phyloP scores from a whole-genome alignment of 495 filamentous ascomycete species.

The Aspergillus egyptiacus region DNA sequence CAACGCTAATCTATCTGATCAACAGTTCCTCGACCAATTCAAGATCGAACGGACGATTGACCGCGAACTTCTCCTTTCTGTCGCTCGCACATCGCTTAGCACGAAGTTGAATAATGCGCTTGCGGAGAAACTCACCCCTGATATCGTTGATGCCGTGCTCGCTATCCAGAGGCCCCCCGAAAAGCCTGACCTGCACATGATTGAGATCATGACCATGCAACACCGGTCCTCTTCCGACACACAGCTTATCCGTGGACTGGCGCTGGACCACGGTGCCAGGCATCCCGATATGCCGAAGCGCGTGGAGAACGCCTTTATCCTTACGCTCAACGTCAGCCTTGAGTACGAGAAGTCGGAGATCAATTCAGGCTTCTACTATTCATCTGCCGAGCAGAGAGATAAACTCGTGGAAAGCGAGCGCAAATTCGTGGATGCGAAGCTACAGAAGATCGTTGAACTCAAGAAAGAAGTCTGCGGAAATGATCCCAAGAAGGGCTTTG shows the following conservation, averaged over 20 bases:
- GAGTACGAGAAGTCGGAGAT: slow-evolving; percentile 99
- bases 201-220: slow-evolving; percentile 99
- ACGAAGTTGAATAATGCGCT: slow-evolving; percentile 88
- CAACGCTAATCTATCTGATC: slow-evolving; percentile 9
- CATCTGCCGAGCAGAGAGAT: slow-evolving; percentile 88
- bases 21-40: slow-evolving; percentile 88
- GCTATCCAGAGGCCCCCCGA: slow-evolving; percentile 83
- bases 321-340: slow-evolving; percentile 91
- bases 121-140: slow-evolving; percentile 84
- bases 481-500: slow-evolving; percentile 92
- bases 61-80: slow-evolving; percentile 86
- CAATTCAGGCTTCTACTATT: slow-evolving; percentile 99
- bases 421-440: slow-evolving; percentile 90
- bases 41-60: slow-evolving; percentile 83
- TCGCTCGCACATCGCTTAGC: slow-evolving; percentile 88
- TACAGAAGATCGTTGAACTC: slow-evolving; percentile 95
- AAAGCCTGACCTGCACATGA: slow-evolving; percentile 97
- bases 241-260: slow-evolving; percentile 87
- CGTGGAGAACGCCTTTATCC: slow-evolving; percentile 89
- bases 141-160: slow-evolving; percentile 92
- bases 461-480: slow-evolving; percentile 97
- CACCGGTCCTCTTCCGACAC: slow-evolving; percentile 95
- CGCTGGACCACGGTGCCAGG: slow-evolving; percentile 89
- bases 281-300: slow-evolving; percentile 98
- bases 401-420: slow-evolving; percentile 97